A percentile compares a stretch with the other conserved stretches of the same genome.
These are phyloP conservation scores for Pichia ethanolica DNA, from an alignment of 805 yeast genomes.

Conservation along the genomic window DNA sequence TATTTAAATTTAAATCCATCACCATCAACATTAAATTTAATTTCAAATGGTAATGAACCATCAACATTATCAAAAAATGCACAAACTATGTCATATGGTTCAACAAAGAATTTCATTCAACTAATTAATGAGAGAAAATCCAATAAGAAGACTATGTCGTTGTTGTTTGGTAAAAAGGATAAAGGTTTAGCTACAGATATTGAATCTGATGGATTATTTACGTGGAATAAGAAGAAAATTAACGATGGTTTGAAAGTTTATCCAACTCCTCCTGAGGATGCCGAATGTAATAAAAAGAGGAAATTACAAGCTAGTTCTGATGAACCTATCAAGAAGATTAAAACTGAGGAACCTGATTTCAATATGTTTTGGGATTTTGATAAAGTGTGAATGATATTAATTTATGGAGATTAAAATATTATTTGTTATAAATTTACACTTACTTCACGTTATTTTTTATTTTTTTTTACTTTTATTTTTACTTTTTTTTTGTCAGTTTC, in stretches of 20 bases:
- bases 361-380: constrained; percentile 24
- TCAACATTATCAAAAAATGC: not conserved
- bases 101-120: constrained; percentile 1
- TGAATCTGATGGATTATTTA: not conserved
- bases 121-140: constrained; percentile 4
- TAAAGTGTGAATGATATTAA: constrained; percentile 23
- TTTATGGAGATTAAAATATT: too few relatives aligned
- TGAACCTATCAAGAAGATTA: not conserved
- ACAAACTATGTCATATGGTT: not conserved
- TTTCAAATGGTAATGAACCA: not conserved
- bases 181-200: not conserved
- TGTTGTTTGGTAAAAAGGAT: not conserved
- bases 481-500: too few relatives aligned
- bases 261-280: constrained; percentile 33
- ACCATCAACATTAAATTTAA: not conserved
- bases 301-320: not conserved
- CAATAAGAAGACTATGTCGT: not conserved
- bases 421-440: too few relatives aligned
- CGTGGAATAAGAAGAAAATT: not conserved
- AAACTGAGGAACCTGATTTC: constrained; percentile 5
- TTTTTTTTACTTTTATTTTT: not conserved
- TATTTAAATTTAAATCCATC: constrained; percentile 3
- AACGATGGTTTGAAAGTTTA: constrained; percentile 8
- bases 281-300: constrained; percentile 6
- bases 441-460: not conserved